Evolutionary conservation across 371 early-diverging fungal genomes (phyloP), one percentile per base, ranked within the genome.

Genomic region (Mortierella sp.): DNA sequence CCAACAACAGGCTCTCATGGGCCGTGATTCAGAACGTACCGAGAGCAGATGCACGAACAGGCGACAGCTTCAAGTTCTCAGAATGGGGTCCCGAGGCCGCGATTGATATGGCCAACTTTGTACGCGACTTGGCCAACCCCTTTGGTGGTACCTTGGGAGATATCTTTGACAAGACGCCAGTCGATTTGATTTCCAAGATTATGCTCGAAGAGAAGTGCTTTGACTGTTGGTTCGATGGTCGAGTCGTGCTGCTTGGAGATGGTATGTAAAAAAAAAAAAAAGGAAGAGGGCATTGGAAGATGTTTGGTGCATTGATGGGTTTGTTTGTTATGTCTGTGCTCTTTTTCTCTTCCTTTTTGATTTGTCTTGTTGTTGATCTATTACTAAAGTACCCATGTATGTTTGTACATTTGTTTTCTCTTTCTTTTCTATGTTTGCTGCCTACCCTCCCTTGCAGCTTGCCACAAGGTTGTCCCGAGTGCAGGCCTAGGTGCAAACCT

Each of bases 21-120:
- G 80, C 80, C 12, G 74, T 79, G 4, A 73, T 79, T 18, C 80
- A 73, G 23, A 79, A 79, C n/a, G 73, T 72, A 4, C 45, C 61
- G 2, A 60, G 45, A 29, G 66, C 73, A 4, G 67, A 53, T 14
- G 73, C 80, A 14, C 66, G 64, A 52, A 46, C 44, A 0, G 64
- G 69, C 1, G 80, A 79, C 28, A 70, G 28, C 26, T 60, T 60
- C 60, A 69, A 56, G 26, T 65, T 72, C 55, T 73, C 73, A 21
- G 80, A 79, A 55, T 79, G 80, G 80, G 73, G 73, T 15, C 66
- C 80, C 9, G 80, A 72, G 16, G 80, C 74, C 18, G 60, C 66
- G 3, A 26, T n/a, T 1, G 74, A 72, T 55, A 79, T 79, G 80
- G 53, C 62, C 1, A 47, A 70, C 25, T 69, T 69, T 60, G 74